Evolutionary conservation across 371 early-diverging fungal genomes (phyloP).

Genomic region (Apophysomyces trapeziformis): DNA sequence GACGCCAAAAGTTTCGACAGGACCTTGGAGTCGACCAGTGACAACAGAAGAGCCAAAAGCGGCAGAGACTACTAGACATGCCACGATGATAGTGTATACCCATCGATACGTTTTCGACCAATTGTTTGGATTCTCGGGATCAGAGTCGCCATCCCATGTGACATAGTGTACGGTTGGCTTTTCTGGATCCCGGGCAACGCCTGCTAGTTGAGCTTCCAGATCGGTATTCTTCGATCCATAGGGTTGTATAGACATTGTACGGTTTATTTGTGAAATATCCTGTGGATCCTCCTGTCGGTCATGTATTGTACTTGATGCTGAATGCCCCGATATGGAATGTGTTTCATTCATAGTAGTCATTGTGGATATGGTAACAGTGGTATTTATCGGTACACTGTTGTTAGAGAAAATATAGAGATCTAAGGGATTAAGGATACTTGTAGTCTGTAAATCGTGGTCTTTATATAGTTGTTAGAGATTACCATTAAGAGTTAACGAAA

Average conservation of each 20-base stretch:
- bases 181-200: conserved; percentile 5
- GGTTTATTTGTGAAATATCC: neutral
- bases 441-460: neutral
- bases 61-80: conserved; percentile 39
- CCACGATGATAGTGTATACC: conserved; percentile 38
- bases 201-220: conserved; percentile 13
- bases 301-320: conserved; percentile 8
- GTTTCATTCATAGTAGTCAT: neutral
- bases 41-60: conserved; percentile 49
- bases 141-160: conserved; percentile 37
- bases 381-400: neutral
- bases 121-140: conserved; percentile 50
- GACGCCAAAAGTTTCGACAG: conserved; percentile 34
- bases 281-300: neutral
- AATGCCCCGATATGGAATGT: neutral
- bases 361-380: neutral
- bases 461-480: conserved; percentile 5
- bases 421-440: neutral
- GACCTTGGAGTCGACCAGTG: conserved; percentile 37
- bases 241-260: conserved; percentile 1
- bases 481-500: neutral
- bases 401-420: neutral
- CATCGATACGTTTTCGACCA: conserved; percentile 39
- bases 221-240: conserved; percentile 13
- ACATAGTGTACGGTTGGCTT: conserved; percentile 34